phyloP scores from a whole-genome alignment of 176 grass and related monocot genomes.

The Triticum monococcum region DNA sequence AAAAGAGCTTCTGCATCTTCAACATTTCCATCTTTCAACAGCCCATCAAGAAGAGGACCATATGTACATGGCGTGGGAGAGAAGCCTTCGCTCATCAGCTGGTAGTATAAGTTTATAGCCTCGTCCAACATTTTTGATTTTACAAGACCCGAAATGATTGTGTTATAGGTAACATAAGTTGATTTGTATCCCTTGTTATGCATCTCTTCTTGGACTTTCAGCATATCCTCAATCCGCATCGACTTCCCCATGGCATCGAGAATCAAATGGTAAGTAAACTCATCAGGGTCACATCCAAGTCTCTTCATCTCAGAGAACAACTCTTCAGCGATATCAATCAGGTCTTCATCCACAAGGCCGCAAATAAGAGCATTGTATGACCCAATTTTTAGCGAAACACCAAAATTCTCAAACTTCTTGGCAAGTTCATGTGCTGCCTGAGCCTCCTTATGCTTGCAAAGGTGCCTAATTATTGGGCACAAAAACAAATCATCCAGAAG shows the following conservation, averaged over 20 bases:
- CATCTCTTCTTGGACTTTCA: slow-evolving; percentile 81
- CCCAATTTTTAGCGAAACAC: slow-evolving; percentile 49
- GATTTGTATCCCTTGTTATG: slow-evolving; percentile 57
- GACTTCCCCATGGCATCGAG: slow-evolving; percentile 87
- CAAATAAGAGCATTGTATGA: slow-evolving; percentile 80
- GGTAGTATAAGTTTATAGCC: slow-evolving; percentile 78
- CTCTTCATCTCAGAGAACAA: slow-evolving; percentile 82
- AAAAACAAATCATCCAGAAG: slow-evolving; percentile 72
- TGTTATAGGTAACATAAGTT: slow-evolving; percentile 82
- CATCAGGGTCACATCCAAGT: slow-evolving; percentile 62
- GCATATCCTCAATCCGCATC: slow-evolving; percentile 67
- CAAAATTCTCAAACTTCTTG: slow-evolving; percentile 61
- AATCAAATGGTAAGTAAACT: slow-evolving; percentile 78
- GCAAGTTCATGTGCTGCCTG: slow-evolving; percentile 61
- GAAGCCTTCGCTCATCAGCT: slow-evolving; percentile 64
- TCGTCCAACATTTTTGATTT: slow-evolving; percentile 65
- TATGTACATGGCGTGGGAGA: slow-evolving; percentile 80
- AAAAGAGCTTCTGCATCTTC: slow-evolving; percentile 74
- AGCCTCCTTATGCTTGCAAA: slow-evolving; percentile 74
- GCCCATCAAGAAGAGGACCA: slow-evolving; percentile 86
- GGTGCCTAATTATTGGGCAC: slow-evolving; percentile 78
- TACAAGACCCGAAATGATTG: slow-evolving; percentile 85
- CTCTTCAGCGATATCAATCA: slow-evolving; percentile 49
- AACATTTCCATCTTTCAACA: slow-evolving; percentile 68
- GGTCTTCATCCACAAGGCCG: slow-evolving; percentile 68